A percentile compares a stretch with the other conserved stretches of the same genome.
phyloP scores from a whole-genome alignment of 2,329 filamentous ascomycete species.

The Coniochaeta sp. region DNA sequence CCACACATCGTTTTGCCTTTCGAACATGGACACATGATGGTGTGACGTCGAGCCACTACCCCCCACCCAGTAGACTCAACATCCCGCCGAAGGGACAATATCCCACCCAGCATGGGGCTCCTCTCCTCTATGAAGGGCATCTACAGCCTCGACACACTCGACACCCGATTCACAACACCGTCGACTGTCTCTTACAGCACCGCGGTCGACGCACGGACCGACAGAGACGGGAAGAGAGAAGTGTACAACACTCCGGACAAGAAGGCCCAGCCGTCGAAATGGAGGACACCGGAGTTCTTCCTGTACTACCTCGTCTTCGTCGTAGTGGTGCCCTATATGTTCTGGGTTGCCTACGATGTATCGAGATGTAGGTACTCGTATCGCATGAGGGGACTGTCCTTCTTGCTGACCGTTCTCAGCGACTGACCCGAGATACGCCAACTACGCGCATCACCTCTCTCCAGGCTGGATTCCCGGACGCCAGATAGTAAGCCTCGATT shows the following conservation, averaged over 20 bases:
- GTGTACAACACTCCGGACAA: conserved; percentile 33
- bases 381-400: background rate
- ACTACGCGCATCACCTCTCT: conserved; percentile 63
- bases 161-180: conserved; percentile 51
- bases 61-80: background rate
- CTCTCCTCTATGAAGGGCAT: conserved; percentile 41
- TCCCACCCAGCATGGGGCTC: conserved; percentile 10
- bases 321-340: conserved; percentile 72
- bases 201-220: conserved; percentile 11
- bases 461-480: conserved; percentile 89
- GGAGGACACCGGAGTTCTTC: conserved; percentile 81
- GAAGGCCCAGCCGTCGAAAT: conserved; percentile 59
- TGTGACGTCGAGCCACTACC: background rate
- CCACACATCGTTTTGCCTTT: background rate
- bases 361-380: conserved; percentile 58
- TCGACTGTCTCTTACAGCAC: conserved; percentile 56
- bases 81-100: background rate
- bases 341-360: conserved; percentile 80
- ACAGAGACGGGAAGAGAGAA: conserved; percentile 27
- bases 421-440: conserved; percentile 71
- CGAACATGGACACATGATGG: background rate
- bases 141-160: conserved; percentile 36
- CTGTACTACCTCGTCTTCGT: conserved; percentile 68
- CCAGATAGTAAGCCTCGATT: conserved; percentile 60
- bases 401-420: conserved; percentile 37